phyloP scores from a whole-genome alignment of 176 grass and related monocot species.

The Carex littledalei region DNA sequence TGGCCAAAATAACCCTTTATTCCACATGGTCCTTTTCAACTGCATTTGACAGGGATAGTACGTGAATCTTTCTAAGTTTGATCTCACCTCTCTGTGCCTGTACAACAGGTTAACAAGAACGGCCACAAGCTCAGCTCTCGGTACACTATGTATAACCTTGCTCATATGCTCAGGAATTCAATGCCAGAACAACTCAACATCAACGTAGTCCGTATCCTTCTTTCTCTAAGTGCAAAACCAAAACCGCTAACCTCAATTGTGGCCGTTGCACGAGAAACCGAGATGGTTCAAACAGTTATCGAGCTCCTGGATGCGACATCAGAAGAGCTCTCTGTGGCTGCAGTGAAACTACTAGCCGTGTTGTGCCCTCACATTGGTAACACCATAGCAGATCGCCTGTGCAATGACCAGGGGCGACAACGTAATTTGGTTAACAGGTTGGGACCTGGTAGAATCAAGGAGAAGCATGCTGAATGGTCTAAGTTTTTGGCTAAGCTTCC shows the following conservation, averaged over 20 bases:
- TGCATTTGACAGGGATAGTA: not conserved
- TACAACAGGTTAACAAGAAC: slow-evolving; percentile 62
- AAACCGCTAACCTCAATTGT: slow-evolving; percentile 57
- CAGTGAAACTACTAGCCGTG: slow-evolving; percentile 50
- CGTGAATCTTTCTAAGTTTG: not conserved
- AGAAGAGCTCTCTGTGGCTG: slow-evolving; percentile 41
- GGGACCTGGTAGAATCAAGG: slow-evolving; percentile 33
- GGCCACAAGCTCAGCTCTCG: slow-evolving; percentile 83
- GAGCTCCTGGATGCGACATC: slow-evolving; percentile 38
- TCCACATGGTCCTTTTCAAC: not conserved
- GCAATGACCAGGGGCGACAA: slow-evolving; percentile 51
- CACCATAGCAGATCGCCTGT: slow-evolving; percentile 63
- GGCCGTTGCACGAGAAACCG: slow-evolving; percentile 63
- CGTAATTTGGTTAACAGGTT: slow-evolving; percentile 50
- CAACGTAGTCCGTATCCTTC: slow-evolving; percentile 55
- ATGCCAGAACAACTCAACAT: slow-evolving; percentile 58
- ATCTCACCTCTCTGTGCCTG: not conserved
- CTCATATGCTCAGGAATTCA: slow-evolving; percentile 72
- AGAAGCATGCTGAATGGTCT: slow-evolving; percentile 55
- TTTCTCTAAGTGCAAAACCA: slow-evolving; percentile 34
- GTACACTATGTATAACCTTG: slow-evolving; percentile 82
- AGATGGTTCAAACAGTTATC: slow-evolving; percentile 41
- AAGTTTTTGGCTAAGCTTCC: slow-evolving; percentile 61
- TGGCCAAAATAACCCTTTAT: not conserved
- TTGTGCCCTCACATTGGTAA: slow-evolving; percentile 61